Conservation (phyloP, 805 yeast genomes). For the Wickerhamomyces kurtzmanii region DNA sequence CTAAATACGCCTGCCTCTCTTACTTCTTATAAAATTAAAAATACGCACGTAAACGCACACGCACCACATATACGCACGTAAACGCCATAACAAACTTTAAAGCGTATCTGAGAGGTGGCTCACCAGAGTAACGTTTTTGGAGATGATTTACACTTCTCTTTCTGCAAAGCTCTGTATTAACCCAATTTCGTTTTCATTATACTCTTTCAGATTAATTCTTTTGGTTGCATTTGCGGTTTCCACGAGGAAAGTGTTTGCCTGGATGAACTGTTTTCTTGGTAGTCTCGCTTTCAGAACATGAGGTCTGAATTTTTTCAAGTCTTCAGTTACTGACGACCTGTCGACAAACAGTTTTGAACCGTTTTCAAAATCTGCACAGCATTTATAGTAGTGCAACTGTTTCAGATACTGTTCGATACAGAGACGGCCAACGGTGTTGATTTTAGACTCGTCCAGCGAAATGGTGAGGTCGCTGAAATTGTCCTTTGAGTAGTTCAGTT, state of each 20-base stretch:
- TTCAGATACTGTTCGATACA: conserved; percentile 64
- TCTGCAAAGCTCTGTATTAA: conserved; percentile 73
- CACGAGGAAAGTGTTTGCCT: conserved; percentile 56
- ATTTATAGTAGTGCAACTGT: conserved; percentile 70
- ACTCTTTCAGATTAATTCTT: conserved; percentile 52
- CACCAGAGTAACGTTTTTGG: no score
- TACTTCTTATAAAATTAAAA: no score
- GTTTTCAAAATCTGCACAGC: conserved; percentile 58
- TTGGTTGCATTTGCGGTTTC: conserved; percentile 12
- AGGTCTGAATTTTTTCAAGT: conserved; percentile 56
- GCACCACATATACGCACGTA: no score
- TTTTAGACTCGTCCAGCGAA: conserved; percentile 48
- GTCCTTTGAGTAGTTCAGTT: conserved; percentile 35
- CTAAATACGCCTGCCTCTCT: no score
- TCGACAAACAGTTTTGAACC: conserved; percentile 59
- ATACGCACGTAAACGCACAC: no score
- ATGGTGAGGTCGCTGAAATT: conserved; percentile 52
- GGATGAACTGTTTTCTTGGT: conserved; percentile 80
- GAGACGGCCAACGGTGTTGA: conserved; percentile 59
- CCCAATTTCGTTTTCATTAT: conserved; percentile 64
- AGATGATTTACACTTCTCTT: conserved; percentile 34
- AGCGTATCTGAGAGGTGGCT: no score
- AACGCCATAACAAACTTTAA: no score
- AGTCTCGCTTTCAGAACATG: conserved; percentile 60
- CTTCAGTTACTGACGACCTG: conserved; percentile 58